Percentiles rank a stretch among this genome's conserved stretches.
phyloP scores from a whole-genome alignment of 2,329 filamentous ascomycete species.

The Bipolaris sorokiniana region DNA sequence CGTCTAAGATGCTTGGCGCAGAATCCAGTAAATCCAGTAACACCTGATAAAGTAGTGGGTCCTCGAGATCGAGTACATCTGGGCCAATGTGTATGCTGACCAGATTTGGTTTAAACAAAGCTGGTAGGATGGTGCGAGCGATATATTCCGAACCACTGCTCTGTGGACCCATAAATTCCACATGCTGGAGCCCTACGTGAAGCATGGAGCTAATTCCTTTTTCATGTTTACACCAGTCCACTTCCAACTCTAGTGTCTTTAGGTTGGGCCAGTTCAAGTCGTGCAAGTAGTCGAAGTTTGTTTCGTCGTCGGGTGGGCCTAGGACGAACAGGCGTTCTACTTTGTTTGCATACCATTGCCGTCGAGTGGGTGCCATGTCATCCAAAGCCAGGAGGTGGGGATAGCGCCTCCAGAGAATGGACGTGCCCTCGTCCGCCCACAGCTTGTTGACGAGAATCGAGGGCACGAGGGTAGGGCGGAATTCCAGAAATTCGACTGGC shows the following conservation, averaged over 20 bases:
- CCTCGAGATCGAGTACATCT: slow-evolving; percentile 24
- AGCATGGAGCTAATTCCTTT: slow-evolving; percentile 31
- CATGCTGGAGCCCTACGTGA: slow-evolving; percentile 30
- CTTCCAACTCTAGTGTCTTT: slow-evolving; percentile 38
- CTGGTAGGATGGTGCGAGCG: slow-evolving; percentile 27
- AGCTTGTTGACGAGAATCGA: slow-evolving; percentile 41
- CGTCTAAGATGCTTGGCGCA: slow-evolving; percentile 24
- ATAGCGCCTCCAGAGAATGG: slow-evolving; percentile 41
- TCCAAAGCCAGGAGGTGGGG: slow-evolving; percentile 38
- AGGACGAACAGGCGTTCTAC: slow-evolving; percentile 35
- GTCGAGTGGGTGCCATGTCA: slow-evolving; percentile 27
- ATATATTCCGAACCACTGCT: slow-evolving; percentile 32
- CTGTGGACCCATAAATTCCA: slow-evolving; percentile 37
- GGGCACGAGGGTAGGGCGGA: slow-evolving; percentile 43
- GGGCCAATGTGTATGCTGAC: slow-evolving; percentile 36
- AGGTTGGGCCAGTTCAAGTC: slow-evolving; percentile 38
- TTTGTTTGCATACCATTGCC: slow-evolving; percentile 44
- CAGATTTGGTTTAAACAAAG: slow-evolving; percentile 30
- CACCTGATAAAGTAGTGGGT: slow-evolving; percentile 30
- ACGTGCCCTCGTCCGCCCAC: slow-evolving; percentile 43
- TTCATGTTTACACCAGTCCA: slow-evolving; percentile 35
- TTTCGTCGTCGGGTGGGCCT: slow-evolving; percentile 20
- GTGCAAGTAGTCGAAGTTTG: slow-evolving; percentile 32
- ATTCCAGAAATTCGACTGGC: slow-evolving; percentile 43
- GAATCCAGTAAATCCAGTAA: slow-evolving; percentile 31